phyloP scores from a whole-genome alignment of 306 rosid species.

The Dalbergia cultrata region DNA sequence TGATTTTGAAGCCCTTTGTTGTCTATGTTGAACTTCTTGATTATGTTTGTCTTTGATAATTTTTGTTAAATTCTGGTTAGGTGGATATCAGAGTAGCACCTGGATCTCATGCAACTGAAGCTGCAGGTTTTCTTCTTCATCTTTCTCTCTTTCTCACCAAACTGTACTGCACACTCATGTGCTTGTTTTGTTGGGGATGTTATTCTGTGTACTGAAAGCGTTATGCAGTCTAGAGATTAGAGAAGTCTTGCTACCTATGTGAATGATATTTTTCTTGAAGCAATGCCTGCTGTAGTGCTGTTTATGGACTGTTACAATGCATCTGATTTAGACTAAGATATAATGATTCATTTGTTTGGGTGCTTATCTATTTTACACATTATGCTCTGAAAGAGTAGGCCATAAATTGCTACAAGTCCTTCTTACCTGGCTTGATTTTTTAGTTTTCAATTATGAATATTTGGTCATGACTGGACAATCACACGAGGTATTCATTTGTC shows the following conservation, averaged over 20 bases:
- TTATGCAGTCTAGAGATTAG: background rate
- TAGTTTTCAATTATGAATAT: constrained; percentile 20
- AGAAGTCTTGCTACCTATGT: background rate
- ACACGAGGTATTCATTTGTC: background rate
- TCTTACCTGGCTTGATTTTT: constrained; percentile 3
- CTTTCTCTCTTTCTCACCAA: constrained; percentile 20
- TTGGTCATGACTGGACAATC: constrained; percentile 16
- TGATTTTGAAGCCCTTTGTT: constrained; percentile 14
- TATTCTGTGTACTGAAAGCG: constrained; percentile 34
- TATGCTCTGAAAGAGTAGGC: background rate
- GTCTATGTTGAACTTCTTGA: background rate
- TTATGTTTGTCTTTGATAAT: constrained; percentile 39
- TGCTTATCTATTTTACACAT: constrained; percentile 16
- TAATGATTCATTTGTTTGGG: constrained; percentile 28
- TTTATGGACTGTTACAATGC: constrained; percentile 15
- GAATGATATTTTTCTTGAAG: constrained; percentile 20
- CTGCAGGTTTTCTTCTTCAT: constrained; percentile 65
- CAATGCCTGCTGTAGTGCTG: constrained; percentile 19
- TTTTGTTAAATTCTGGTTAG: constrained; percentile 53
- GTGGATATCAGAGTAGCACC: constrained; percentile 97
- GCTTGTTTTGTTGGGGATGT: constrained; percentile 2
- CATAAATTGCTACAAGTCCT: constrained; percentile 16
- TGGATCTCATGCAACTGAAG: constrained; percentile 95
- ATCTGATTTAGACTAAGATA: constrained; percentile 27
- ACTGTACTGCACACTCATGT: background rate